Evolutionary conservation across 768 basidiomycete genomes (phyloP).

Genomic region (Collybiopsis luxurians): DNA sequence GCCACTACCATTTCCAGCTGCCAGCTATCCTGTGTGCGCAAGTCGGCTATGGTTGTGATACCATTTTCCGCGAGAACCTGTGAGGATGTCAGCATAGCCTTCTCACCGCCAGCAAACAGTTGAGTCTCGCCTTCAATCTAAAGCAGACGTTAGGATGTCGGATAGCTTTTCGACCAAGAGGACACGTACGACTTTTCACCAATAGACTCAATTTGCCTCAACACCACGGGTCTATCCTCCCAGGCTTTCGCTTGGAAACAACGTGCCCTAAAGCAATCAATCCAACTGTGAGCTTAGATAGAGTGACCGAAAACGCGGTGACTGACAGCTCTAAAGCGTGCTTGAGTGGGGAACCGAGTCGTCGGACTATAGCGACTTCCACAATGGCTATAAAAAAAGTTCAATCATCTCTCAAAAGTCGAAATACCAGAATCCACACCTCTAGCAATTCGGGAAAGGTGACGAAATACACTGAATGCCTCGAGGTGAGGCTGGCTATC

Average conservation of each 20-base stretch:
- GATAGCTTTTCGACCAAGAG: no score
- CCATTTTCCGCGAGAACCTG: constrained; percentile 77
- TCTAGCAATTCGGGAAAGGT: constrained; percentile 71
- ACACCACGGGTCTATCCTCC: constrained; percentile 84
- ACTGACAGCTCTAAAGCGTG: constrained; percentile 73
- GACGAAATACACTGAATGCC: constrained; percentile 67
- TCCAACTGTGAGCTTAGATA: neutral
- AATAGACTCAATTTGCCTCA: constrained; percentile 86
- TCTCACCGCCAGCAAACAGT: neutral
- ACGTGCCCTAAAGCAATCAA: constrained; percentile 50
- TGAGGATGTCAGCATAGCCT: constrained; percentile 17
- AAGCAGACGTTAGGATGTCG: neutral
- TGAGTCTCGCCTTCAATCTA: constrained; percentile 31
- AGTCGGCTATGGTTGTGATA: constrained; percentile 55
- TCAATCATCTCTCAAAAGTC: no score
- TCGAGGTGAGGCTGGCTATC: constrained; percentile 78
- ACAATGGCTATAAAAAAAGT: constrained; percentile 56
- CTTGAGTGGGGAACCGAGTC: constrained; percentile 65
- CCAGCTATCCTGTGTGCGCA: constrained; percentile 55
- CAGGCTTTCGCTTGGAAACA: constrained; percentile 83
- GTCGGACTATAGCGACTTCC: constrained; percentile 68
- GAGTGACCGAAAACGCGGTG: neutral
- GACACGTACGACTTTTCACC: constrained; percentile 86
- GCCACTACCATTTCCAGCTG: constrained; percentile 60
- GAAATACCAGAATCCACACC: constrained; percentile 38